A percentile compares a stretch with the other conserved stretches of the same genome.
These are phyloP conservation scores for Penicillium hordei DNA, from an alignment of 2,329 filamentous ascomycete species.

Conservation along the genomic window DNA sequence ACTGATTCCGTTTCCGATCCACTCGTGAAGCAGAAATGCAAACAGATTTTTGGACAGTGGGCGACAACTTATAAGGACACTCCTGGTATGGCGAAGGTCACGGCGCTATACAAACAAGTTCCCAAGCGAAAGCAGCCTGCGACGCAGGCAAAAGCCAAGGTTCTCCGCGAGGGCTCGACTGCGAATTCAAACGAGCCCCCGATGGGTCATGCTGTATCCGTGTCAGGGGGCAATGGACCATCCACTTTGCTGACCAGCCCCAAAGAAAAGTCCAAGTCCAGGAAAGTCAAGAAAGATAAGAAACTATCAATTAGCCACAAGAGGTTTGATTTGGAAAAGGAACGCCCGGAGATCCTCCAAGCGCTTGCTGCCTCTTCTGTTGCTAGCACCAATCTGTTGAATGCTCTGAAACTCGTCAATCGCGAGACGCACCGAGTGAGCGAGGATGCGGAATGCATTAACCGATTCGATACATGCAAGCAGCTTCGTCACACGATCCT, in stretches of 20 bases:
- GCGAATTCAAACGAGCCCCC: slow-evolving; percentile 33
- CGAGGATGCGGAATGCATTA: slow-evolving; percentile 71
- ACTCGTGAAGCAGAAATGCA: slow-evolving; percentile 84
- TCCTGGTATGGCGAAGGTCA: slow-evolving; percentile 75
- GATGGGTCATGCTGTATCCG: slow-evolving; percentile 42
- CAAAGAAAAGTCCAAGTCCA: slow-evolving; percentile 40
- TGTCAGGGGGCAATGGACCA: slow-evolving; percentile 41
- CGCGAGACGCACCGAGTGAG: slow-evolving; percentile 85
- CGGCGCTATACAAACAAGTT: slow-evolving; percentile 72
- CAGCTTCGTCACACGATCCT: slow-evolving; percentile 78
- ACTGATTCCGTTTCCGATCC: slow-evolving; percentile 81
- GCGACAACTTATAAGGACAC: slow-evolving; percentile 75
- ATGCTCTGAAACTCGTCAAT: slow-evolving; percentile 85
- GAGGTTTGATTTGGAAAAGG: slow-evolving; percentile 79
- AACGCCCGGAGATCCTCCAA: slow-evolving; percentile 82
- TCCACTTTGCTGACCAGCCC: slow-evolving; percentile 37
- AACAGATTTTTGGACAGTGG: slow-evolving; percentile 84
- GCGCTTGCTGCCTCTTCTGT: slow-evolving; percentile 88
- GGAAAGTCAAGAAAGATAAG: slow-evolving; percentile 57
- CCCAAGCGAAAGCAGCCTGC: slow-evolving; percentile 68
- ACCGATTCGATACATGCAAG: slow-evolving; percentile 84
- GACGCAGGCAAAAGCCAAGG: slow-evolving; percentile 76
- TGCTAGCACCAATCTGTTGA: slow-evolving; percentile 85
- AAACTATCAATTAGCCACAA: slow-evolving; percentile 51
- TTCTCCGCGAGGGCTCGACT: slow-evolving; percentile 74